Percentiles rank a stretch among this genome's conserved stretches.
Conservation (phyloP, 192 early-diverging fungal genomes). For the Backusella westeae region DNA sequence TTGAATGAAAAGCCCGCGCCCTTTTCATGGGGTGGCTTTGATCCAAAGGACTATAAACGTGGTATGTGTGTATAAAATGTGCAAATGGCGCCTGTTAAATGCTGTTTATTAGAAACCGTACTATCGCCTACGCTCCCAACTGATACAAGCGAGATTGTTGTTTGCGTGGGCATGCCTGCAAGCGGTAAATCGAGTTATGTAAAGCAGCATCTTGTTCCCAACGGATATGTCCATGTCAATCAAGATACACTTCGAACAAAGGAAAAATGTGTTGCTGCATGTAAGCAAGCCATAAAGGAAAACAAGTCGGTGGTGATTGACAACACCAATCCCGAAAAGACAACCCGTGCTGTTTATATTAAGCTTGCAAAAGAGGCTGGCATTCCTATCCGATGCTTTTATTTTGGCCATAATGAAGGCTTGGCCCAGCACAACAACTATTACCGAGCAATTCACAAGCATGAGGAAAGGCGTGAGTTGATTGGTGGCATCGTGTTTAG, state of each 20-base stretch:
- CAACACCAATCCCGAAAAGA: slow-evolving; percentile 79
- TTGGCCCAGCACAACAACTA: slow-evolving; percentile 79
- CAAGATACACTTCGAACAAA: slow-evolving; percentile 78
- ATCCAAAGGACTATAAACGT: slow-evolving; percentile 40
- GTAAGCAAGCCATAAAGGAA: slow-evolving; percentile 46
- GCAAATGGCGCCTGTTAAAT: neutral
- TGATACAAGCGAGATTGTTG: slow-evolving; percentile 53
- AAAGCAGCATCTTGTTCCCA: slow-evolving; percentile 52
- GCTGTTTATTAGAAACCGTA: slow-evolving; percentile 13
- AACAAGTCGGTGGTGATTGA: slow-evolving; percentile 72
- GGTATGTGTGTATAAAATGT: slow-evolving; percentile 23
- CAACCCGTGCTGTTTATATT: slow-evolving; percentile 64
- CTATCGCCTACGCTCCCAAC: neutral
- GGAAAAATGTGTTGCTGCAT: slow-evolving; percentile 69
- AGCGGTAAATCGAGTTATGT: slow-evolving; percentile 83
- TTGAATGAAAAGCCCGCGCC: slow-evolving; percentile 43
- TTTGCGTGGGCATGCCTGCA: slow-evolving; percentile 83
- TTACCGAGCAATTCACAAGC: slow-evolving; percentile 52
- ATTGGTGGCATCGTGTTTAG: slow-evolving; percentile 58
- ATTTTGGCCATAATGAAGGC: slow-evolving; percentile 52
- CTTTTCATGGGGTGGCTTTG: slow-evolving; percentile 48
- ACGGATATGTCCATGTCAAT: slow-evolving; percentile 74
- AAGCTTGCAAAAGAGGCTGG: slow-evolving; percentile 52
- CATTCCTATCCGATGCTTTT: slow-evolving; percentile 63
- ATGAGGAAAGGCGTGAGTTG: slow-evolving; percentile 7